Percentiles rank a stretch among this genome's conserved stretches.
phyloP scores from a whole-genome alignment of 2,329 filamentous ascomycete genomes.

The Paracamarosporium sp. region DNA sequence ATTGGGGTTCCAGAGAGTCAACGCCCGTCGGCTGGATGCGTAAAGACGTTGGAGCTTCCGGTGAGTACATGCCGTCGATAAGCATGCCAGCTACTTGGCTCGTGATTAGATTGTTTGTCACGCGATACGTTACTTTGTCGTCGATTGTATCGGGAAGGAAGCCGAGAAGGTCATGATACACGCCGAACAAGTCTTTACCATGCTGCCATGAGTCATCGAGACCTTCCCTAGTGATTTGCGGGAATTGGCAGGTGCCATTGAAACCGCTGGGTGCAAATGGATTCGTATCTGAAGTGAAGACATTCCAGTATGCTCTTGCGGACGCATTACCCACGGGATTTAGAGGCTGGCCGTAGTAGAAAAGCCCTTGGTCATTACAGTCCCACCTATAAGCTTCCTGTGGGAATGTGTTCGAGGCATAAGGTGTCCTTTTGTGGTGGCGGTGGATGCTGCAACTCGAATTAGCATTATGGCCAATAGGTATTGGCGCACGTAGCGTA shows the following conservation, averaged over 20 bases:
- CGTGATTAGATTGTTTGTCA: slow-evolving; percentile 84
- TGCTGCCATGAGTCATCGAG: slow-evolving; percentile 78
- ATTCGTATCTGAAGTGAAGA: slow-evolving; percentile 68
- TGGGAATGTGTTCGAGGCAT: slow-evolving; percentile 78
- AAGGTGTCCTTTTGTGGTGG: slow-evolving; percentile 85
- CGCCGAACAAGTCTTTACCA: slow-evolving; percentile 76
- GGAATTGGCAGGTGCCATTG: slow-evolving; percentile 78
- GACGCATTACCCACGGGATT: slow-evolving; percentile 54
- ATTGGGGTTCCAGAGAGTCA: slow-evolving; percentile 78
- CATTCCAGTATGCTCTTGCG: slow-evolving; percentile 69
- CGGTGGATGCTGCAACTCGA: slow-evolving; percentile 67
- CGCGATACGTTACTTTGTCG: slow-evolving; percentile 66
- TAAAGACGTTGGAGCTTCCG: slow-evolving; percentile 38
- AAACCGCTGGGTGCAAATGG: slow-evolving; percentile 72
- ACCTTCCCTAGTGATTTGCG: slow-evolving; percentile 76
- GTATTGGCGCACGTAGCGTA: neutral
- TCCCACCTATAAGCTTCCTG: slow-evolving; percentile 75
- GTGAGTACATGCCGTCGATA: slow-evolving; percentile 67
- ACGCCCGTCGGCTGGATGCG: slow-evolving; percentile 61
- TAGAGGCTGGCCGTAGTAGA: slow-evolving; percentile 70
- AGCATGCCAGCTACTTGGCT: slow-evolving; percentile 81
- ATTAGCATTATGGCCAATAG: slow-evolving; percentile 5
- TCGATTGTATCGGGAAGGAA: slow-evolving; percentile 66
- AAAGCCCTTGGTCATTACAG: slow-evolving; percentile 73
- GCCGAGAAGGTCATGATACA: slow-evolving; percentile 72